Base-by-base conservation (phyloP, 768 basidiomycete genomes). In the Tulasnella sp. region DNA sequence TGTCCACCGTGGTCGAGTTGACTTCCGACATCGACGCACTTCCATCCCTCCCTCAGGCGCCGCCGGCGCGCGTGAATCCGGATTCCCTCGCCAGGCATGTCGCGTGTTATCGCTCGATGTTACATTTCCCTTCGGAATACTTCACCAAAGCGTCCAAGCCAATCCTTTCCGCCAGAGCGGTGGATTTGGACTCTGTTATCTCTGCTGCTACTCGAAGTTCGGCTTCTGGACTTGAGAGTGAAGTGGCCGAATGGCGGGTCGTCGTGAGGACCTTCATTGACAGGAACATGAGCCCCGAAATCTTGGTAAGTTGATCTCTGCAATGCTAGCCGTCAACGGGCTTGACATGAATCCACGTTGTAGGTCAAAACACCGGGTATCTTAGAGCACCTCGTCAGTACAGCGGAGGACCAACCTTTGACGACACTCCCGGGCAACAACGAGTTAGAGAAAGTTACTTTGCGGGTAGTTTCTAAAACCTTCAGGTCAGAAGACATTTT, bases 91-190 rank as follows among this genome's bases (percentile, higher is more conserved):
- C 26, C 52, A 59, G 32, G 26, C 26, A 59, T 8, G 52, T 59
- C 26, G 52, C 52, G 5, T 59, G 52, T 29, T 59, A 59, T 17
- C 26, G 52, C 14, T 77, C 88, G 19, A 79, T 92, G 12, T 81
- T 87, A 35, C 81, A 83, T 67, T 82, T 88, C 19, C 90, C 91
- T 17, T 76, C 81, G 41, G 90, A 91, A 73, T 92, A 89, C 76
- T 79, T 91, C 41, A 82, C 87, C 3, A 85, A 85, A 71, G 74
- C 79, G 4, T 79, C 79, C 65, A 84, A 88, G 39, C 75, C 77
- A 5, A 85, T 87, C 19, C 80, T 92, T 32, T 78, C 87, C 5
- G 84, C 79, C 76, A 81, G 86, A 75, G 89, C 88, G 1, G 75
- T 88, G 34, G 77, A 75, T 19, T 81, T 83, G 2, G 90, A 92